phyloP scores from a whole-genome alignment of 2,329 filamentous ascomycete genomes.

The Trichoderma koningii region DNA sequence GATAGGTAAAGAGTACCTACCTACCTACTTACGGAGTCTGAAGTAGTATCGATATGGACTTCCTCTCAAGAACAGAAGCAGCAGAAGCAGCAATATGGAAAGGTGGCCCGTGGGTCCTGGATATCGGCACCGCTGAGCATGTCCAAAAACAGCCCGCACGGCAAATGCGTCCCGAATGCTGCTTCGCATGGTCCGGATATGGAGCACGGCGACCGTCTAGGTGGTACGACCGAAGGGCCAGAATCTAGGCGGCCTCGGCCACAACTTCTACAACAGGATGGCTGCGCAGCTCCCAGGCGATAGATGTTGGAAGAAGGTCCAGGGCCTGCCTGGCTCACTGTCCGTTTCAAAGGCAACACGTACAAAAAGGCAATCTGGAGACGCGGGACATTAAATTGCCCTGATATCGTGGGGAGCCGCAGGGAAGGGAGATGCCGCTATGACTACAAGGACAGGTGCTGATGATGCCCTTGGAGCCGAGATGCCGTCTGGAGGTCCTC shows the following conservation, averaged over 20 bases:
- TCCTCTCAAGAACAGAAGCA: slow-evolving; percentile 1
- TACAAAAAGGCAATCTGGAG: background rate
- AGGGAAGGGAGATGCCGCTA: background rate
- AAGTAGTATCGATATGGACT: too few relatives aligned
- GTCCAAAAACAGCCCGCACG: slow-evolving; percentile 18
- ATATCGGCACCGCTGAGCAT: slow-evolving; percentile 21
- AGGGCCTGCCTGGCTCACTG: background rate
- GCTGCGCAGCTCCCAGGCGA: slow-evolving; percentile 3
- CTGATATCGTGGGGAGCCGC: slow-evolving; percentile 15
- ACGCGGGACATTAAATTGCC: background rate
- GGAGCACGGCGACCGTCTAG: background rate
- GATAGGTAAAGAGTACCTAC: background rate
- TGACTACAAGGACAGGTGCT: slow-evolving; percentile 8
- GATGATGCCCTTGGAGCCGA: slow-evolving; percentile 14
- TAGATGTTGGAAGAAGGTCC: background rate
- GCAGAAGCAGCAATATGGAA: background rate
- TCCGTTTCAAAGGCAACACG: slow-evolving; percentile 16
- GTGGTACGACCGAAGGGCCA: background rate
- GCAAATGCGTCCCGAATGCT: slow-evolving; percentile 23
- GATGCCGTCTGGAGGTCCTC: slow-evolving; percentile 14
- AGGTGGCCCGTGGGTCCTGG: slow-evolving; percentile 23
- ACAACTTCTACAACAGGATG: slow-evolving; percentile 5
- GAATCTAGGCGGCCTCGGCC: background rate
- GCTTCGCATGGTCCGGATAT: background rate
- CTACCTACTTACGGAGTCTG: background rate